These are phyloP conservation scores for Clonostachys chloroleuca DNA, from an alignment of 2,329 filamentous ascomycete species.

Conservation along the genomic window DNA sequence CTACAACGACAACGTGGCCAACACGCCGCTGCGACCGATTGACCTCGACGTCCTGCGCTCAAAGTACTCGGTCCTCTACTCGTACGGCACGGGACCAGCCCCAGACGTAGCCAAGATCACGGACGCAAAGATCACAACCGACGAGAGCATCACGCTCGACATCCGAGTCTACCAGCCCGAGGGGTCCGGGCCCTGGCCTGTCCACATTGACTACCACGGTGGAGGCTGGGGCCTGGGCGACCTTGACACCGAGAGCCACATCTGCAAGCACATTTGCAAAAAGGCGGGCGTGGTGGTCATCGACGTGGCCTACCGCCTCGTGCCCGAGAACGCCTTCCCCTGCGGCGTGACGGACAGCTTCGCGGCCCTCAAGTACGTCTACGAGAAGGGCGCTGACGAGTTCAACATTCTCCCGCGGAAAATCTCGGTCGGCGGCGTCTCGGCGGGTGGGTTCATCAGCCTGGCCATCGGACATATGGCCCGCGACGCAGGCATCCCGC, in stretches of 20 bases:
- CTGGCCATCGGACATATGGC: constrained; percentile 31
- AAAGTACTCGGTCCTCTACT: constrained; percentile 37
- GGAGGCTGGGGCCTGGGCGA: constrained; percentile 46
- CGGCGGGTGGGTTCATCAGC: constrained; percentile 35
- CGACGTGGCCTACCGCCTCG: constrained; percentile 46
- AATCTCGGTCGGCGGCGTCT: constrained; percentile 39
- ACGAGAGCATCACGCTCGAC: constrained; percentile 19
- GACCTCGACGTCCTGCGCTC: constrained; percentile 28
- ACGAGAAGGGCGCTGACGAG: constrained; percentile 18
- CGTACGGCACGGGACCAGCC: constrained; percentile 34
- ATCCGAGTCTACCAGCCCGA: constrained; percentile 39
- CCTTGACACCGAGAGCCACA: constrained; percentile 41
- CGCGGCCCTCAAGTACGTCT: constrained; percentile 33
- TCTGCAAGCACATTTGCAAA: constrained; percentile 40
- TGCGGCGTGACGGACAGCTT: constrained; percentile 42
- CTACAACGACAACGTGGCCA: constrained; percentile 39
- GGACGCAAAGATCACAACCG: constrained; percentile 24
- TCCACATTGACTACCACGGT: constrained; percentile 44
- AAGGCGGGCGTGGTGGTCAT: constrained; percentile 38
- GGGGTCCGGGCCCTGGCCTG: constrained; percentile 32
- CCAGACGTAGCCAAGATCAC: constrained; percentile 32
- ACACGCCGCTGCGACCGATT: constrained; percentile 29
- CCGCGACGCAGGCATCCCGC: constrained; percentile 26
- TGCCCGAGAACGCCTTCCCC: constrained; percentile 45
- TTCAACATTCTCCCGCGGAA: constrained; percentile 29